Evolutionary conservation across 495 filamentous ascomycete genomes (phyloP).

Genomic region (Aspergillus coremiiformis): DNA sequence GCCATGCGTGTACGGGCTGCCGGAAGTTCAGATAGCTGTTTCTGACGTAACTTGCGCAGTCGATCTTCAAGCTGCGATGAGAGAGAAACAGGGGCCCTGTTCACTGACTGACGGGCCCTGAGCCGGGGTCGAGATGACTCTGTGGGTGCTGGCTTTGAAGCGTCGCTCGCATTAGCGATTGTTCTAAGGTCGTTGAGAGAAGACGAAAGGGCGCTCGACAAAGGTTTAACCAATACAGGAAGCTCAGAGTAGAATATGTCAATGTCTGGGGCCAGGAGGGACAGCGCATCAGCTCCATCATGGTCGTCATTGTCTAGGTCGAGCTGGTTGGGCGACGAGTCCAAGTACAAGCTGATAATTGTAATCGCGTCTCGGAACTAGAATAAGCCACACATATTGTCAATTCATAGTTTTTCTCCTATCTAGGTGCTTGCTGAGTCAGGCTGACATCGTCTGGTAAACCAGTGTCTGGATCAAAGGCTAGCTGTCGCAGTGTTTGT

Average conservation of each 20-base stretch:
- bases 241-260: constrained; percentile 32
- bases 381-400: background rate
- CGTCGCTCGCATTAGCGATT: constrained; percentile 17
- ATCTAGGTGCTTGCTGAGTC: background rate
- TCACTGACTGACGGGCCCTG: constrained; percentile 23
- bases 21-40: constrained; percentile 30
- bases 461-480: constrained; percentile 28
- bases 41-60: constrained; percentile 19
- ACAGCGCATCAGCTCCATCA: constrained; percentile 18
- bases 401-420: background rate
- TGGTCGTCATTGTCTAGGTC: constrained; percentile 15
- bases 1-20: constrained; percentile 31
- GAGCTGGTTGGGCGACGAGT: constrained; percentile 22
- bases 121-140: constrained; percentile 17
- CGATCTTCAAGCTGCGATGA: constrained; percentile 23
- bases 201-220: constrained; percentile 24
- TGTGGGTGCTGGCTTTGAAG: background rate
- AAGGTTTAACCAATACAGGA: constrained; percentile 17
- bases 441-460: constrained; percentile 29
- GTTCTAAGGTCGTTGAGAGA: constrained; percentile 25
- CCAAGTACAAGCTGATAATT: constrained; percentile 34
- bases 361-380: constrained; percentile 33
- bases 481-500: constrained; percentile 25
- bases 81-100: constrained; percentile 19
- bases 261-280: constrained; percentile 33